These are phyloP conservation scores for Hyaloscypha bicolor DNA, from an alignment of 495 filamentous ascomycete genomes.

Conservation along the genomic window DNA sequence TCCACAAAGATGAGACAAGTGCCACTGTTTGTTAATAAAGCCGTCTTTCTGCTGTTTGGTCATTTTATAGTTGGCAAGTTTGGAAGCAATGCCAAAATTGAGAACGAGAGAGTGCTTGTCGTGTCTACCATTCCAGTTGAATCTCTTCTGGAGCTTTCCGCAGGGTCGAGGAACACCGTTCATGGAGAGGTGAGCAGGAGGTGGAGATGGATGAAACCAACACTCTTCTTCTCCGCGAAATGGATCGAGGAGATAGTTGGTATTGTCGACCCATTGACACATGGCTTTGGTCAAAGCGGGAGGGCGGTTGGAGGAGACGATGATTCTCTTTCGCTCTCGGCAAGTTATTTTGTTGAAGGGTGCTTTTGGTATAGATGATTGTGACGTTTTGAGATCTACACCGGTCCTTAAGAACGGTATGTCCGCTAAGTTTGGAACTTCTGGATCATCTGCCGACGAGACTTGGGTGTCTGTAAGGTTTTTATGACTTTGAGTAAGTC, in stretches of 20 bases:
- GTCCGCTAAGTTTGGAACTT: neutral
- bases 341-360: slow-evolving; percentile 16
- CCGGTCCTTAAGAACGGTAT: neutral
- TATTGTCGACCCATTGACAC: slow-evolving; percentile 15
- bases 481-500: neutral
- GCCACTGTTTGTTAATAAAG: slow-evolving; percentile 38
- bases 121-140: slow-evolving; percentile 15
- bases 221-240: slow-evolving; percentile 19
- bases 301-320: slow-evolving; percentile 12
- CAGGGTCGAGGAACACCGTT: slow-evolving; percentile 13
- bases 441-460: neutral
- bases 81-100: slow-evolving; percentile 30
- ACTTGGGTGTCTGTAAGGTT: neutral
- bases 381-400: neutral
- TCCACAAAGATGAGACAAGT: slow-evolving; percentile 40
- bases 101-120: slow-evolving; percentile 19
- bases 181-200: neutral
- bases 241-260: slow-evolving; percentile 19
- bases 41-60: slow-evolving; percentile 37
- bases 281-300: slow-evolving; percentile 10
- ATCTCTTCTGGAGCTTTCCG: slow-evolving; percentile 22
- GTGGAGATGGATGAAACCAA: slow-evolving; percentile 29
- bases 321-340: slow-evolving; percentile 20
- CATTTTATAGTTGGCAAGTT: slow-evolving; percentile 30
- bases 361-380: neutral